Conservation (phyloP, 2,329 filamentous ascomycete genomes). For the Acephala macrosclerotiorum region DNA sequence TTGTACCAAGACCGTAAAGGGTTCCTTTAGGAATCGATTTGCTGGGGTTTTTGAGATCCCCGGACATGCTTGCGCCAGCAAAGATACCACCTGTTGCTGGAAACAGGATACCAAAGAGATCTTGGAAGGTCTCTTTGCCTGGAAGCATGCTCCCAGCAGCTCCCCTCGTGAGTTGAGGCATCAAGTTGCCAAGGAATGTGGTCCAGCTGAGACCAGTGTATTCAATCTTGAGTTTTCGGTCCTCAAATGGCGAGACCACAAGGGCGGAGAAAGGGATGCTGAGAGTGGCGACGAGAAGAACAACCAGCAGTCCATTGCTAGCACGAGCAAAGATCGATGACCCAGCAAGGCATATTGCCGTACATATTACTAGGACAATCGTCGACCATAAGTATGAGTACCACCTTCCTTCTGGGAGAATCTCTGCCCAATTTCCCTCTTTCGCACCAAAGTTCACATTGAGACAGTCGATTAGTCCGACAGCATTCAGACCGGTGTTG, state of each 20-base stretch:
- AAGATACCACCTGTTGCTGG: slow-evolving; percentile 68
- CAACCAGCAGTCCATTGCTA: slow-evolving; percentile 76
- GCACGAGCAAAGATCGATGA: slow-evolving; percentile 82
- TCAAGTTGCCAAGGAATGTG: slow-evolving; percentile 77
- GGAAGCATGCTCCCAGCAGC: slow-evolving; percentile 67
- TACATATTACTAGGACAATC: slow-evolving; percentile 73
- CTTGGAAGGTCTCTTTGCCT: slow-evolving; percentile 75
- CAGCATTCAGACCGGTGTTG: slow-evolving; percentile 87
- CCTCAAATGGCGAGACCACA: slow-evolving; percentile 71
- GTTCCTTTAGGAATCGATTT: slow-evolving; percentile 87
- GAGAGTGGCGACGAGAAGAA: slow-evolving; percentile 76
- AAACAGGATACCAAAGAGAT: slow-evolving; percentile 87
- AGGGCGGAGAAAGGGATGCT: slow-evolving; percentile 85
- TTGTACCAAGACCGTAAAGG: slow-evolving; percentile 77
- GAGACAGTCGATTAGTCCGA: slow-evolving; percentile 85
- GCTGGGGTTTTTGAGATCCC: slow-evolving; percentile 82
- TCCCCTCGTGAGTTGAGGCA: slow-evolving; percentile 70
- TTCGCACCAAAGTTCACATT: slow-evolving; percentile 73
- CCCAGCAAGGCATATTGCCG: slow-evolving; percentile 78
- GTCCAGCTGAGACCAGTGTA: slow-evolving; percentile 79
- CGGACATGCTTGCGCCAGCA: slow-evolving; percentile 88
- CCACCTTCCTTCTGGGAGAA: slow-evolving; percentile 77
- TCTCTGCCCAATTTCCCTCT: slow-evolving; percentile 62
- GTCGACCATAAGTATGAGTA: slow-evolving; percentile 80
- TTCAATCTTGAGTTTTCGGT: slow-evolving; percentile 66